A percentile compares a stretch with the other conserved stretches of the same genome.
Conservation (phyloP, 768 basidiomycete genomes). For the Pleurotus ostreatus region DNA sequence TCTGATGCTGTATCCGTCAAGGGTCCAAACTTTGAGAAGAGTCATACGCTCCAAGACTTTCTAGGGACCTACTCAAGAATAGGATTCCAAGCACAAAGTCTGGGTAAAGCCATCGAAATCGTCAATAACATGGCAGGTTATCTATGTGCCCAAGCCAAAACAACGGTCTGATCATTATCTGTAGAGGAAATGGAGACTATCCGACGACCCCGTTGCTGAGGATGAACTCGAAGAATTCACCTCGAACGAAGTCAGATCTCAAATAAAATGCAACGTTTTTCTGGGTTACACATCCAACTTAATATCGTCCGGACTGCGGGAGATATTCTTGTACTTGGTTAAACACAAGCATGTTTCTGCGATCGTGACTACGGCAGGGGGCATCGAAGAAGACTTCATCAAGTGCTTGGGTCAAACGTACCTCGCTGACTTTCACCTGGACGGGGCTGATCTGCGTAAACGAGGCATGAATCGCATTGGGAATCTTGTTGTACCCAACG, state of each 20-base stretch:
- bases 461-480: conserved; percentile 97
- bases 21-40: conserved; percentile 84
- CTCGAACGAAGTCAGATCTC: conserved; percentile 55
- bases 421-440: conserved; percentile 87
- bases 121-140: conserved; percentile 84
- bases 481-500: conserved; percentile 93
- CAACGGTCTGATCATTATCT: neutral
- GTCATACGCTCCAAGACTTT: conserved; percentile 62
- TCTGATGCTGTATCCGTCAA: conserved; percentile 64
- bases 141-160: conserved; percentile 10
- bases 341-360: conserved; percentile 88
- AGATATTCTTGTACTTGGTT: conserved; percentile 87
- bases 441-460: conserved; percentile 82
- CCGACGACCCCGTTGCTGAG: conserved; percentile 70
- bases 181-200: conserved; percentile 85
- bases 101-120: conserved; percentile 84
- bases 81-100: conserved; percentile 95
- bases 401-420: conserved; percentile 98
- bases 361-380: conserved; percentile 96
- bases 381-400: conserved; percentile 98
- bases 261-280: conserved; percentile 83
- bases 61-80: conserved; percentile 82
- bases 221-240: conserved; percentile 69
- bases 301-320: conserved; percentile 94
- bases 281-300: conserved; percentile 98